Conservation (phyloP, 345 rosid genomes). For the Physaria fendleri region DNA sequence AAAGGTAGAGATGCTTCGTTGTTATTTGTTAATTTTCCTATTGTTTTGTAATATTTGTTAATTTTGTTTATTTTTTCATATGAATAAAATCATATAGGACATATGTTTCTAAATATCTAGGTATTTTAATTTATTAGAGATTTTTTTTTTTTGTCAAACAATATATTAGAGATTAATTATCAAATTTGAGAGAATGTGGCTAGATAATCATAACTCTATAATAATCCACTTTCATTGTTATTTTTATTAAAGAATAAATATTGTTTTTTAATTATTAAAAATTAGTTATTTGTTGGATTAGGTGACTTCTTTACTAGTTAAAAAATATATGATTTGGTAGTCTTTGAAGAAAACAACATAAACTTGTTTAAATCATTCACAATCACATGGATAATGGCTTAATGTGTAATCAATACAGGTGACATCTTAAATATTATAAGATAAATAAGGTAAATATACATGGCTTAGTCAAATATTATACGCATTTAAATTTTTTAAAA, state of each 20-base stretch:
- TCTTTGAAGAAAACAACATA: neutral
- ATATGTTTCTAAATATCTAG: neutral
- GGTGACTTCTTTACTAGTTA: neutral
- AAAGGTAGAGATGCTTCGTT: neutral
- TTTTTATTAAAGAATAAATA: too few relatives aligned
- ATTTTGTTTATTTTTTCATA: neutral
- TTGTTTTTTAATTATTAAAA: too few relatives aligned
- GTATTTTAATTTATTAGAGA: too few relatives aligned
- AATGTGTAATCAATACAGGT: neutral
- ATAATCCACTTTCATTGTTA: neutral
- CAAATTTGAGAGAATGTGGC: neutral
- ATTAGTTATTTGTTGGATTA: neutral
- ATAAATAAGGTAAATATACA: neutral
- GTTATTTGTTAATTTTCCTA: slow-evolving; percentile 9
- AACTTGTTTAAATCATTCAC: neutral
- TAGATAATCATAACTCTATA: neutral
- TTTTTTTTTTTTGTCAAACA: too few relatives aligned
- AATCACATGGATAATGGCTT: neutral
- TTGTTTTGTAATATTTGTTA: neutral
- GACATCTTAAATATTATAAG: neutral
- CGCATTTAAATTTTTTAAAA: neutral
- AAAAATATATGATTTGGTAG: neutral
- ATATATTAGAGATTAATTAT: neutral
- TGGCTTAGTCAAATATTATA: neutral
- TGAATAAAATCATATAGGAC: neutral